Conservation (phyloP, 495 filamentous ascomycete species). For the Penicillium odoratum region DNA sequence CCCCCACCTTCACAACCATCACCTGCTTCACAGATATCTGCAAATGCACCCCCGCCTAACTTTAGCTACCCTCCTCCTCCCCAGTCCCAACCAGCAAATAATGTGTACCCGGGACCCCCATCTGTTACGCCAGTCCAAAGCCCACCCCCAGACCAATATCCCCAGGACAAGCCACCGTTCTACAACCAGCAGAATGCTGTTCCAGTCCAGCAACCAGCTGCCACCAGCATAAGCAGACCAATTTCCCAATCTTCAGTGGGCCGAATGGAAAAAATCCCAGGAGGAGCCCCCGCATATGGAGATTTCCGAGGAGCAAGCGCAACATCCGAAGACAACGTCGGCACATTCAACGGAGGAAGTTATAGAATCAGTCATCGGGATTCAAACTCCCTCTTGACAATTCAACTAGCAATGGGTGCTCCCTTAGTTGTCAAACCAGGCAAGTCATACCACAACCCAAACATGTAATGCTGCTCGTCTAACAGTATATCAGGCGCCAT, state of each 20-base stretch:
- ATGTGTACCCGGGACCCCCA: constrained; percentile 18
- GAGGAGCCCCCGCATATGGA: constrained; percentile 48
- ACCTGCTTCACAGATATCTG: constrained; percentile 10
- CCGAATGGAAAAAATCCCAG: constrained; percentile 31
- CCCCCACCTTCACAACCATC: not conserved
- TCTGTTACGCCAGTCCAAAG: constrained; percentile 6
- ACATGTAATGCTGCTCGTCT: not conserved
- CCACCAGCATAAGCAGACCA: not conserved
- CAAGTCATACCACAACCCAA: constrained; percentile 26
- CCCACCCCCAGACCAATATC: not conserved
- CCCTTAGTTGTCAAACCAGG: constrained; percentile 81
- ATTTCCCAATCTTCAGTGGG: constrained; percentile 21
- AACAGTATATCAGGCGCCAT: constrained; percentile 61
- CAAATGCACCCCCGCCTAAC: constrained; percentile 28
- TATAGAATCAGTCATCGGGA: constrained; percentile 93
- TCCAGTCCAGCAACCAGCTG: constrained; percentile 9
- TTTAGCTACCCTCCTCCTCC: constrained; percentile 41
- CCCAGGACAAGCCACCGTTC: constrained; percentile 4
- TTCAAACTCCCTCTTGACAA: constrained; percentile 81
- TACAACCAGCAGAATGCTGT: constrained; percentile 5
- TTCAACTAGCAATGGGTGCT: constrained; percentile 88
- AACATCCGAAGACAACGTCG: constrained; percentile 73
- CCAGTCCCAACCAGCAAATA: constrained; percentile 17
- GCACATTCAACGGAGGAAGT: constrained; percentile 93
- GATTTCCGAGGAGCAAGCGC: constrained; percentile 59